Conservation (phyloP, 768 basidiomycete species). For the Lactarius pseudohatsudake region DNA sequence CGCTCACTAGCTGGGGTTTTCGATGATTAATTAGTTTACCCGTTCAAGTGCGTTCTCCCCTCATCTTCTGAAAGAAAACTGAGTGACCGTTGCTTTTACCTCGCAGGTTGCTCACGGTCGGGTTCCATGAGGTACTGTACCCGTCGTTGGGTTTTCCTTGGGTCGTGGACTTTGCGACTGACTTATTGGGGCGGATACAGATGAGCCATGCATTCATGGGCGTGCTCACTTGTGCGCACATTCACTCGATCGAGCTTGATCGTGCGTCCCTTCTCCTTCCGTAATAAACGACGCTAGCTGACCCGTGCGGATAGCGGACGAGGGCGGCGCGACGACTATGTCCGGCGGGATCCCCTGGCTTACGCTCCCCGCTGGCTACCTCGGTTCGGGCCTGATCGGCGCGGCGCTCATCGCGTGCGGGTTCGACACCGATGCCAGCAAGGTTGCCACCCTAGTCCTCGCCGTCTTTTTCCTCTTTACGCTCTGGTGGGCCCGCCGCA, state of each 20-base stretch:
- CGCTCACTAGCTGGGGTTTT: neutral
- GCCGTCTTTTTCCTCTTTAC: constrained; percentile 87
- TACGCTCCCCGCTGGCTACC: constrained; percentile 83
- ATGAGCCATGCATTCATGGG: constrained; percentile 87
- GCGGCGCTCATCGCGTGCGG: constrained; percentile 85
- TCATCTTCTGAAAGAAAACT: neutral
- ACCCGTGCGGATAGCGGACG: constrained; percentile 56
- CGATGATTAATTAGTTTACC: constrained; percentile 60
- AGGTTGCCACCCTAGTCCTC: constrained; percentile 75
- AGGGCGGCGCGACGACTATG: constrained; percentile 87
- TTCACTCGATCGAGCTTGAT: constrained; percentile 84
- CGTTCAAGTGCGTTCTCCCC: constrained; percentile 75
- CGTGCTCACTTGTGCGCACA: constrained; percentile 79
- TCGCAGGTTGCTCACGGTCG: constrained; percentile 73
- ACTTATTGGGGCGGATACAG: constrained; percentile 37
- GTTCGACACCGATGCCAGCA: constrained; percentile 86
- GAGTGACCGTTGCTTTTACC: neutral
- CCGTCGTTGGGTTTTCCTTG: constrained; percentile 16
- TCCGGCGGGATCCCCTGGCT: constrained; percentile 80
- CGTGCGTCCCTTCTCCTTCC: constrained; percentile 49
- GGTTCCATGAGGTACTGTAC: constrained; percentile 73
- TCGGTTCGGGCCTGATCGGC: constrained; percentile 84
- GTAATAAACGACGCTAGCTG: too few species aligned
- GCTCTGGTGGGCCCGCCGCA: constrained; percentile 82
- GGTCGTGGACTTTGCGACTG: neutral